Base-by-base conservation (phyloP, 208 protist genomes). In the Leishmania lainsoni region DNA sequence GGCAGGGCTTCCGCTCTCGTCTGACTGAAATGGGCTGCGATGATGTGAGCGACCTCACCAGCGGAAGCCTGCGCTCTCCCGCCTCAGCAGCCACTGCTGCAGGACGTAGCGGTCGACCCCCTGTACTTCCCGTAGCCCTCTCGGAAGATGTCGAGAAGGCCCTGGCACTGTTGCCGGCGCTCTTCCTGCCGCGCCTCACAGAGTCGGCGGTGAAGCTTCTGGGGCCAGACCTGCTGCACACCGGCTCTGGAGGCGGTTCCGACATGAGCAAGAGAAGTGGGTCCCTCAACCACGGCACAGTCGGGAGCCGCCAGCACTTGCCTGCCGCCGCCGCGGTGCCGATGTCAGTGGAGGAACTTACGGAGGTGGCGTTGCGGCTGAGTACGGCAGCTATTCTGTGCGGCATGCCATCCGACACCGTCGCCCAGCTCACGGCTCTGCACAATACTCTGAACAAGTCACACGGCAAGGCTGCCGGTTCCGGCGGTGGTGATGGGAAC, bases 361-460 rank as follows among this genome's bases (percentile, higher is more conserved):
- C 88, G 42, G 81, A 88, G 63, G 69, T 81, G 49, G 68, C 84
- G 39, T 75, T 88, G 82, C 77, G 86, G 9, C 84, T 94, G 20
- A 92, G 83, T 61, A 81, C 84, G 2, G 63, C 81, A 14, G 73
- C 81, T 2, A 32, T 90, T 5, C 79, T 83, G 35, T 90, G 84
- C 71, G 93, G 91, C 52, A 87, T 91, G 84, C 72, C 87, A 45
- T 66, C 82, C 20, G 87, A 83, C 65, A 88, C 83, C 0, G 72
- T 86, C 22, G 81, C 85, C 69, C 93, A 95, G 80, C 88, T 96
- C 51, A 85, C 85, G 2, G 82, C 87, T 10, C 73, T 96, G 61
- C 93, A 96, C 79, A 86, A 79, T 35, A 86, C 81, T 8, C 79
- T 94, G 14, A 49, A 92, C 6, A 89, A 86, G 65, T 78, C 81